Evolutionary conservation across 1,139 yeast genomes (phyloP).

Genomic region (Groenewaldozyma auringiensis): DNA sequence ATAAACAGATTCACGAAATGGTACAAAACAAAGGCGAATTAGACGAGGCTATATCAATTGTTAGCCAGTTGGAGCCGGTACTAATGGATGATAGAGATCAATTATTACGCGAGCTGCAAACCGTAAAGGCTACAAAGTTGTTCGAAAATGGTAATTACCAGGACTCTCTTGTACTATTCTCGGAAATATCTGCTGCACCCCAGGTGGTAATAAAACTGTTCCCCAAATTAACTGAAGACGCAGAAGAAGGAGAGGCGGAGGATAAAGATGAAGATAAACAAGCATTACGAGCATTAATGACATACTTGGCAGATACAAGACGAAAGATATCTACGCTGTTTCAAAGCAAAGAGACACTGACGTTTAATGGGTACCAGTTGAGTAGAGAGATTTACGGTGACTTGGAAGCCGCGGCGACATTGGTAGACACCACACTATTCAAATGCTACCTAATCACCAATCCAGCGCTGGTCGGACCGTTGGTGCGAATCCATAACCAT

Average conservation of each 20-base stretch:
- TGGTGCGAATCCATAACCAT: conserved; percentile 64
- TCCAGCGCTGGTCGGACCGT: conserved; percentile 73
- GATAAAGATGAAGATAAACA: conserved; percentile 21
- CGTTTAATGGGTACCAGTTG: conserved; percentile 23
- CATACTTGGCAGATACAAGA: conserved; percentile 47
- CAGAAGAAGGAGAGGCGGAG: neutral
- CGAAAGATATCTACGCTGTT: conserved; percentile 36
- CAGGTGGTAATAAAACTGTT: conserved; percentile 39
- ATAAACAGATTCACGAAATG: conserved; percentile 29
- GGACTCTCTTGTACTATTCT: conserved; percentile 41
- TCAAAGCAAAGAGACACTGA: conserved; percentile 18
- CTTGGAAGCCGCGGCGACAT: conserved; percentile 36
- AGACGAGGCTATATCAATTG: conserved; percentile 40
- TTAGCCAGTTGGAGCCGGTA: conserved; percentile 31
- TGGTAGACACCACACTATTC: conserved; percentile 75
- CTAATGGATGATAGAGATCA: conserved; percentile 30
- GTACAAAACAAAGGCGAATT: conserved; percentile 19
- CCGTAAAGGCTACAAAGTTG: conserved; percentile 35
- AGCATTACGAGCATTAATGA: conserved; percentile 47
- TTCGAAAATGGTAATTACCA: conserved; percentile 31
- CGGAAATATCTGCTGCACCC: conserved; percentile 53
- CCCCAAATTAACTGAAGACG: conserved; percentile 31
- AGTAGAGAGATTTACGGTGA: conserved; percentile 27
- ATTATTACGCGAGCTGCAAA: conserved; percentile 40
- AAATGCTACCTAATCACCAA: conserved; percentile 60